Conservation (phyloP, 441 rosid genomes). For the Gossypium schwendimanii region DNA sequence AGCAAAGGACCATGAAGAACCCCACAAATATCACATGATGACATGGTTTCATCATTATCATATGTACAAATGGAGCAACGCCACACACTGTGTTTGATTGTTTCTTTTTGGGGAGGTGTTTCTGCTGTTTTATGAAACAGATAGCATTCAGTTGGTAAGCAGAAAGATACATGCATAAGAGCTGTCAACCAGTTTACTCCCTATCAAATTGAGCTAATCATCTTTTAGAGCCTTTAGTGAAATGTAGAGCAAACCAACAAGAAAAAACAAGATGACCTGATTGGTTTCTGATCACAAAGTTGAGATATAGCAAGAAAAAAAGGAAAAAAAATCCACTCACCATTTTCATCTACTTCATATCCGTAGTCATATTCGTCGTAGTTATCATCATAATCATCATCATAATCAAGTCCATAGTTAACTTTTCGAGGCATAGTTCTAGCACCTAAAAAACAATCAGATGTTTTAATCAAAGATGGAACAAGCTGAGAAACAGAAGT, state of each 20-base stretch:
- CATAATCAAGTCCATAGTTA: conserved; percentile 28
- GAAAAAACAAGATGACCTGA: background rate
- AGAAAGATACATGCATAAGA: background rate
- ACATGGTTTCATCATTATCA: conserved; percentile 67
- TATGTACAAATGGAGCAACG: conserved; percentile 82
- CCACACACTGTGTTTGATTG: conserved; percentile 36
- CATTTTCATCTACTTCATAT: conserved; percentile 19
- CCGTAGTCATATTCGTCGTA: conserved; percentile 28
- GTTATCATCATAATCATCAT: conserved; percentile 21
- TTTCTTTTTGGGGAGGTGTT: conserved; percentile 32
- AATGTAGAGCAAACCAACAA: conserved; percentile 3
- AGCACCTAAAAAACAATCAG: background rate
- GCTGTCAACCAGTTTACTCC: background rate
- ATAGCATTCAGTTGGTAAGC: background rate
- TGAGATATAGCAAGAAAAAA: background rate
- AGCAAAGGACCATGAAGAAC: conserved; percentile 58
- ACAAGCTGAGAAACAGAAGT: background rate
- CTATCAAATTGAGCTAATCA: background rate
- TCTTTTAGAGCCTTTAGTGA: background rate
- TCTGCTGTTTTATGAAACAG: conserved; percentile 26
- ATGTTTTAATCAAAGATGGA: background rate
- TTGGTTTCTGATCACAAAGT: background rate
- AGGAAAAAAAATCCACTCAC: conserved; percentile 18
- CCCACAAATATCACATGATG: conserved; percentile 82
- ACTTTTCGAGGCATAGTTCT: conserved; percentile 51